phyloP scores from a whole-genome alignment of 1,284 basidiomycete species.

The Meira miltonrushii region DNA sequence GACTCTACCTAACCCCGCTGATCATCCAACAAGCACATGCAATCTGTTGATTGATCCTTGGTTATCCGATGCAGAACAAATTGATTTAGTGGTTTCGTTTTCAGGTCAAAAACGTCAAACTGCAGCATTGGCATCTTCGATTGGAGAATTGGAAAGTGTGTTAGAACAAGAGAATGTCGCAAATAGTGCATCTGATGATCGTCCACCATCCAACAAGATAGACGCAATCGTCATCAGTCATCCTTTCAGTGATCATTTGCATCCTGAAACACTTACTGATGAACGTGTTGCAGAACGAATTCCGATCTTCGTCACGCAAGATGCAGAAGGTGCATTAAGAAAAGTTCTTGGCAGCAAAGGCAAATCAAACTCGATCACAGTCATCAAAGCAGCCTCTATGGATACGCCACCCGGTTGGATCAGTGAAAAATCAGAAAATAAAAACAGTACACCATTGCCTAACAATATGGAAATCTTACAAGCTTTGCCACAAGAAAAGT shows the following conservation, averaged over 20 bases:
- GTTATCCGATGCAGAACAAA: constrained; percentile 12
- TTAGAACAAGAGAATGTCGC: neutral
- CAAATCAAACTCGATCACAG: neutral
- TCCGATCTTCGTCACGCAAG: neutral
- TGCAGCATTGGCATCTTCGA: constrained; percentile 6
- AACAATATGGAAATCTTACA: constrained; percentile 2
- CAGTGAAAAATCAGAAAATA: neutral
- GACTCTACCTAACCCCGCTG: neutral
- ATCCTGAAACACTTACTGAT: constrained; percentile 13
- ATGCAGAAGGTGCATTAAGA: neutral
- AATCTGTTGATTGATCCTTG: constrained; percentile 16
- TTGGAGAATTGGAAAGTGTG: constrained; percentile 5
- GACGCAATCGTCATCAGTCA: constrained; percentile 16
- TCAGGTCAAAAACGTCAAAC: constrained; percentile 9
- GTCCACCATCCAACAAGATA: neutral
- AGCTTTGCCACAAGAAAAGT: neutral
- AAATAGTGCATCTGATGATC: neutral
- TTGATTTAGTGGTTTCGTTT: constrained; percentile 13
- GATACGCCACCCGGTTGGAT: too few relatives aligned
- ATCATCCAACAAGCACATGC: neutral
- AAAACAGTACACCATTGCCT: neutral
- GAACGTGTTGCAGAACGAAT: neutral
- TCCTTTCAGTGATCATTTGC: constrained; percentile 20
- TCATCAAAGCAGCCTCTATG: neutral
- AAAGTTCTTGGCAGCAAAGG: neutral